phyloP scores from a whole-genome alignment of 139 green algal genomes.

The Marvania coccoides region DNA sequence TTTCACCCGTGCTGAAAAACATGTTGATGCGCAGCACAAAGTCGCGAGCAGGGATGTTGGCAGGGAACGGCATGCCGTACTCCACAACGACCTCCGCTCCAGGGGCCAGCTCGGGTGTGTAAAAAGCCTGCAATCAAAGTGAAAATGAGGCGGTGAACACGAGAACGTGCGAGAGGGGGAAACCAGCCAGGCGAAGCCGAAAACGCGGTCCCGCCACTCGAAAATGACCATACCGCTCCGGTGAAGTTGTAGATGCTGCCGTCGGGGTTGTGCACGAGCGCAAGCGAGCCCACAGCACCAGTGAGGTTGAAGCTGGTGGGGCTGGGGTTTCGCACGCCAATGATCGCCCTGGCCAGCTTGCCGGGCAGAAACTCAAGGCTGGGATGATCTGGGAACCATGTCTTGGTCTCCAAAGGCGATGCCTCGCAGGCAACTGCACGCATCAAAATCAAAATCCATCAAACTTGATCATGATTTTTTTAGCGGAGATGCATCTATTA shows the following conservation, averaged over 20 bases:
- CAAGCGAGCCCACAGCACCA: conserved; percentile 7
- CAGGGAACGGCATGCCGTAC: conserved; percentile 24
- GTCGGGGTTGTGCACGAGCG: conserved; percentile 17
- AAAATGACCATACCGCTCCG: conserved; percentile 3
- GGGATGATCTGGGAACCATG: conserved; percentile 32
- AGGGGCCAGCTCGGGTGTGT: conserved; percentile 1
- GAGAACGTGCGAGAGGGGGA: background rate
- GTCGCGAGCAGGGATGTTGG: conserved; percentile 25
- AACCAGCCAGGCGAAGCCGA: background rate
- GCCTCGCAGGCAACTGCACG: conserved; percentile 4
- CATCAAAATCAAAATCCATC: background rate
- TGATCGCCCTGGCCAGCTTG: conserved; percentile 10
- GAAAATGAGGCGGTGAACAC: background rate
- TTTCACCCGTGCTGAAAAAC: background rate
- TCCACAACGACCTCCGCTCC: conserved; percentile 18
- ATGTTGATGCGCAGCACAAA: conserved; percentile 14
- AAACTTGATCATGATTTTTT: background rate
- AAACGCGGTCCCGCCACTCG: background rate
- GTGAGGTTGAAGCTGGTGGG: conserved; percentile 6
- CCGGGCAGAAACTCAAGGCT: conserved; percentile 23
- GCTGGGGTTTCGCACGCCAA: conserved; percentile 22
- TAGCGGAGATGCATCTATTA: too few species aligned
- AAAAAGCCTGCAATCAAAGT: conserved; percentile 4
- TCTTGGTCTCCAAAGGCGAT: conserved; percentile 4
- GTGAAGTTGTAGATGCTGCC: conserved; percentile 30